Evolutionary conservation across 768 basidiomycete species (phyloP).

Genomic region (Podaxis sp.): DNA sequence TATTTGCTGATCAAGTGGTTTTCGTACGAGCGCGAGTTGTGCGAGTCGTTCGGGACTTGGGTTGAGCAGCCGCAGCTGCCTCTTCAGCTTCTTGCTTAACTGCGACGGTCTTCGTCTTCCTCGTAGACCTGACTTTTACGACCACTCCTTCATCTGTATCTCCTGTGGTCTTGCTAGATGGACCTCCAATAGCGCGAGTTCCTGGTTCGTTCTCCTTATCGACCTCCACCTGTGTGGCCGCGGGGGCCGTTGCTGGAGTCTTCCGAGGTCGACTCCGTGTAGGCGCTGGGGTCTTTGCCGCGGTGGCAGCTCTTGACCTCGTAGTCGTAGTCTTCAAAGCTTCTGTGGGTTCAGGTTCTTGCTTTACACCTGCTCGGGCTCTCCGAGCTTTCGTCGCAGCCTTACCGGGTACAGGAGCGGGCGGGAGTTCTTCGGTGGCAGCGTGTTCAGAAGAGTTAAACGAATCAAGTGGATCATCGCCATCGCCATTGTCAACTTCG

Average conservation of each 20-base stretch:
- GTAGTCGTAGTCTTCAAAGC: background rate
- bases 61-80: conserved; percentile 15
- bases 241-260: conserved; percentile 32
- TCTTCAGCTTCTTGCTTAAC: conserved; percentile 21
- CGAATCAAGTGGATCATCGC: conserved; percentile 19
- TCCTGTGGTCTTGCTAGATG: conserved; percentile 16
- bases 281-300: conserved; percentile 12
- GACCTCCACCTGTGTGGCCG: conserved; percentile 22
- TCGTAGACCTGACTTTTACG: conserved; percentile 32
- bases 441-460: conserved; percentile 12
- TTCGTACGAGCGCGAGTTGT: conserved; percentile 31
- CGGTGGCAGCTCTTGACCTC: conserved; percentile 1
- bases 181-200: conserved; percentile 9
- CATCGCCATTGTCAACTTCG: conserved; percentile 17
- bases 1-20: conserved; percentile 18
- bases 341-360: conserved; percentile 7
- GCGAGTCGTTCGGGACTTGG: conserved; percentile 26
- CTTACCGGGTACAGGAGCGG: conserved; percentile 13
- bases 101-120: conserved; percentile 24
- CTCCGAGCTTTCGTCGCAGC: conserved; percentile 17
- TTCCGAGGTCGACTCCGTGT: conserved; percentile 17
- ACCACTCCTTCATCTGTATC: conserved; percentile 25
- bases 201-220: conserved; percentile 39
- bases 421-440: conserved; percentile 10
- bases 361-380: conserved; percentile 17